phyloP scores from a whole-genome alignment of 2,329 filamentous ascomycete genomes.

The Botryotinia calthae region DNA sequence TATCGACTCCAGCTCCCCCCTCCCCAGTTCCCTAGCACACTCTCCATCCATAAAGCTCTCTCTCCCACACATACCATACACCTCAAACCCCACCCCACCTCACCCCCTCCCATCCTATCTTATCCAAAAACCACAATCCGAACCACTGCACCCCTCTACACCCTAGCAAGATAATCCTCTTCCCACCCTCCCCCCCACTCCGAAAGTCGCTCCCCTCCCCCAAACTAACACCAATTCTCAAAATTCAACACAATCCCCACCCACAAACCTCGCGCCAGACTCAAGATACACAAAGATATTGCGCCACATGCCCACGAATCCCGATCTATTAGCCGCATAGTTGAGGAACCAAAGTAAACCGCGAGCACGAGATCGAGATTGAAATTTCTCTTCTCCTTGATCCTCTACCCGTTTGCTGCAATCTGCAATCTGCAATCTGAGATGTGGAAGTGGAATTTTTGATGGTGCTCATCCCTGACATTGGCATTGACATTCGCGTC shows the following conservation, averaged over 20 bases:
- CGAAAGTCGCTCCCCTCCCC: too few relatives aligned
- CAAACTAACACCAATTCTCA: not conserved
- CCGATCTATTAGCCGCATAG: not conserved
- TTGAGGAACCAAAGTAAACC: not conserved
- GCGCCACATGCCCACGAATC: not conserved
- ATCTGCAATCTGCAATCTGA: too few relatives aligned
- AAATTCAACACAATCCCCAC: not conserved
- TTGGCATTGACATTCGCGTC: too few relatives aligned
- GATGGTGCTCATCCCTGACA: too few relatives aligned
- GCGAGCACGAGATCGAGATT: too few relatives aligned
- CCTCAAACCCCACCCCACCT: not conserved
- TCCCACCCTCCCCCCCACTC: too few relatives aligned
- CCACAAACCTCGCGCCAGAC: not conserved
- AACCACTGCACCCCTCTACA: not conserved
- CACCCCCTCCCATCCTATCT: not conserved
- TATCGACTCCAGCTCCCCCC: not conserved
- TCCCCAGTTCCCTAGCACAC: not conserved
- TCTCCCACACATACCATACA: not conserved
- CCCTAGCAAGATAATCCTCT: not conserved
- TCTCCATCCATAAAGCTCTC: not conserved
- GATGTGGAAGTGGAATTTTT: too few relatives aligned
- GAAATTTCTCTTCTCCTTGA: too few relatives aligned
- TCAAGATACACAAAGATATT: not conserved
- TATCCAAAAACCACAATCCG: accelerated
- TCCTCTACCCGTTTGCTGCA: too few relatives aligned